Evolutionary conservation across 768 basidiomycete species (phyloP), one percentile per base, ranked within the genome.

Genomic region (Boletus vermiculosoides): DNA sequence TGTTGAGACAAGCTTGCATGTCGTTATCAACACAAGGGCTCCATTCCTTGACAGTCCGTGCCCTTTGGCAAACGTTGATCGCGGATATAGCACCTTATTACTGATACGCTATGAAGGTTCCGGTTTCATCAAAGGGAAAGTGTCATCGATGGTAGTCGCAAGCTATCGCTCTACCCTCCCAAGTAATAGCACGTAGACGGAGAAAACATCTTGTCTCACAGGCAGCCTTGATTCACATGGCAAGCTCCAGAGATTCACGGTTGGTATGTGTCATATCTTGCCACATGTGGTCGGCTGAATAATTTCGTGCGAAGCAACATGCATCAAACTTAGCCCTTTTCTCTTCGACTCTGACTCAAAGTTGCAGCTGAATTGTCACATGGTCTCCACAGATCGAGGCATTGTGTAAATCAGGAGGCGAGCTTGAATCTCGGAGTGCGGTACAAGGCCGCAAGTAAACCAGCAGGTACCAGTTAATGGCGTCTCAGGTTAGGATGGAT

Each of bases 231-330:
- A 45, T 25, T 40, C 55, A 23, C 20, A 31, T 39, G 28, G 28
- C 28, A 6, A 16, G 36, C 15, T 9, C 15, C 6, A 39, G 15
- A 39, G 12, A 20, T 52, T 50, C 37, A 31, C 11, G 33, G 22
- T 20, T 5, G 12, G 22, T 5, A 20, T 18, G 20, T 30, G n/a
- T 62, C 3, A 74, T 74, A 20, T 67, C 79, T 62, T 80, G 78
- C n/a, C 77, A 16, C 23, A 25, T 9, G 22, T 47, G 45, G 18
- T 71, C 65, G 2, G 71, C 45, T 56, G 77, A 77, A 2, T 42
- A 25, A 9, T 63, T 64, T 4, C 75, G 46, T 20, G 71, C 63
- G 58, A 78, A 73, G 67, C 70, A 81, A 45, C 77, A 75, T 28
- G 82, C 70, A 20, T 63, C 56, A 54, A 74, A 76, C 34, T 9